Conservation (phyloP, 2,329 filamentous ascomycete genomes). For the Diaporthe capsici region DNA sequence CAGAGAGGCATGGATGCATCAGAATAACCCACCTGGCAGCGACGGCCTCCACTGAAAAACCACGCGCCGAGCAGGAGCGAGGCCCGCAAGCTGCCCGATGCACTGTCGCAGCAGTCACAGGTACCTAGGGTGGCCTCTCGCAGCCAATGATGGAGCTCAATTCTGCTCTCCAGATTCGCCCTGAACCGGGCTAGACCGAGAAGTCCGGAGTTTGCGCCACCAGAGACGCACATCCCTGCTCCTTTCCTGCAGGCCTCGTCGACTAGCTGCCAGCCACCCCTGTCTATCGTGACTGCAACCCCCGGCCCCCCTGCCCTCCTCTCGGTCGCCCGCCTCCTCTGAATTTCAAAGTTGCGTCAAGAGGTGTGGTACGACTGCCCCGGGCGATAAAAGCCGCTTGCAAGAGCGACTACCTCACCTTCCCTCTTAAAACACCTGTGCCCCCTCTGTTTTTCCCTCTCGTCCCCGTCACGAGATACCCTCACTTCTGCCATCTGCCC, state of each 20-base stretch:
- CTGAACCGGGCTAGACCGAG: conserved; percentile 36
- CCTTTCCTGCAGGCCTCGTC: conserved; percentile 34
- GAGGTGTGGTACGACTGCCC: conserved; percentile 29
- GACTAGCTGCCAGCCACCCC: conserved; percentile 29
- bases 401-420: conserved; percentile 9
- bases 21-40: conserved; percentile 30
- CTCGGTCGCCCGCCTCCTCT: conserved; percentile 28
- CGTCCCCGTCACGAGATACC: conserved; percentile 12
- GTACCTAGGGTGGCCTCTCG: conserved; percentile 6
- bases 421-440: conserved; percentile 34
- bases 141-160: conserved; percentile 35
- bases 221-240: conserved; percentile 25
- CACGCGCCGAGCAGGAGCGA: conserved; percentile 29
- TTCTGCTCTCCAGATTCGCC: conserved; percentile 36
- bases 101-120: conserved; percentile 16
- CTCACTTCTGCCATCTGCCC: conserved; percentile 7
- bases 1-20: background rate
- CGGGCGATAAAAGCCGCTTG: conserved; percentile 34
- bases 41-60: conserved; percentile 33
- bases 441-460: conserved; percentile 16
- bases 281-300: conserved; percentile 33
- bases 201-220: conserved; percentile 29
- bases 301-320: conserved; percentile 15
- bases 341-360: conserved; percentile 24
- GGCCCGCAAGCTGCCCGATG: conserved; percentile 19